Conservation (phyloP, 2,329 filamentous ascomycete genomes). For the Fusarium nisikadoi region DNA sequence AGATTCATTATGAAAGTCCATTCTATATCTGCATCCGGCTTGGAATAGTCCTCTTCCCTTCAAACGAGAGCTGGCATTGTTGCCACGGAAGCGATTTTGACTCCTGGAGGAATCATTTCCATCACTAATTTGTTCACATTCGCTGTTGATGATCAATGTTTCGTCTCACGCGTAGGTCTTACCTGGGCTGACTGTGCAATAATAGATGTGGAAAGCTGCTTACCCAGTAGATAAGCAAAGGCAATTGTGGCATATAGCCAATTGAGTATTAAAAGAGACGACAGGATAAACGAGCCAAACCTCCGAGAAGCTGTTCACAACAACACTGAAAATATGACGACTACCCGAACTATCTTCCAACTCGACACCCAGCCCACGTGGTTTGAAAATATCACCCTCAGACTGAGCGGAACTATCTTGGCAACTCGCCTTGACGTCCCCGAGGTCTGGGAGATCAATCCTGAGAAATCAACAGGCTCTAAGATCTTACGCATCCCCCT, state of each 20-base stretch:
- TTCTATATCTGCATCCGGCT: not conserved
- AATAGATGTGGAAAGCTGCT: not conserved
- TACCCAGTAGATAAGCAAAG: not conserved
- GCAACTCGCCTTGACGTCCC: conserved; percentile 36
- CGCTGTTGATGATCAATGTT: not conserved
- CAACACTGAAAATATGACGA: not conserved
- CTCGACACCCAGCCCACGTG: conserved; percentile 34
- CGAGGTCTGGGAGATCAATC: conserved; percentile 34
- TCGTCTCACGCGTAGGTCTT: not conserved
- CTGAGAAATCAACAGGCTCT: conserved; percentile 18
- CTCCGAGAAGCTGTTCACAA: not conserved
- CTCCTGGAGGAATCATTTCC: too few relatives aligned
- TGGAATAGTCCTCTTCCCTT: not conserved
- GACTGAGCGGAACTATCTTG: conserved; percentile 23
- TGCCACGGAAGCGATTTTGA: not conserved
- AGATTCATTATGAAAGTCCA: not conserved
- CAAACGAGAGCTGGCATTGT: not conserved
- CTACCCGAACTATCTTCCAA: conserved; percentile 28
- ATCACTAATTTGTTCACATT: not conserved
- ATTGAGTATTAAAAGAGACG: not conserved
- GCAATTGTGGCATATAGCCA: rapidly evolving
- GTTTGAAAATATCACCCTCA: conserved; percentile 57
- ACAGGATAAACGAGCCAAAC: too few relatives aligned
- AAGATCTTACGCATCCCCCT: conserved; percentile 15
- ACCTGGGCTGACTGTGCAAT: not conserved